Base-by-base conservation (phyloP, 306 rosid genomes). In the Vicia sativa region DNA sequence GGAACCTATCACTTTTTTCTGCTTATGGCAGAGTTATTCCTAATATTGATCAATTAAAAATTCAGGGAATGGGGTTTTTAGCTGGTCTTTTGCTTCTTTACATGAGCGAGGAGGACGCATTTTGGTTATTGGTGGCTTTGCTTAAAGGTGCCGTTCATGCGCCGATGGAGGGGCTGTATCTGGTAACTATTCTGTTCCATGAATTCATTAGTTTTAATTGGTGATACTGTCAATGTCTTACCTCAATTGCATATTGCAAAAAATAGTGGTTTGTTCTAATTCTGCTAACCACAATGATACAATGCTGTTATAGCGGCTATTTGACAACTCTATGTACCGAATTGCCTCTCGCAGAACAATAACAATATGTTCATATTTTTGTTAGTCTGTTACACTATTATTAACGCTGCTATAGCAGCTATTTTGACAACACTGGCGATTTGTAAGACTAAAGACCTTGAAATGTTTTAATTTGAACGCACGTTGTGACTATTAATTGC, bases 51-150 rank as follows among this genome's bases (percentile, higher is more conserved):
- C n/a, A n/a, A n/a, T n/a, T n/a, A n/a, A n/a, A n/a, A n/a, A n/a
- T n/a, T n/a, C n/a, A 92, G 98, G 99, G 99, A 43, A 93, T 93
- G 99, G 97, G 99, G 39, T 93, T 93, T 77, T 76, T 93, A 76
- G 99, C 99, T 0, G 99, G 96, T 68, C 85, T 93, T 10, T 82
- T 93, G 79, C 99, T 93, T 83, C 96, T 93, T 54, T 93, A 93
- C 70, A 93, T 93, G 99, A 88, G 99, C 35, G 99, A 93, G 82
- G 99, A 93, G 74, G 99, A 93, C 73, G 97, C 96, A 9, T 93
- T 93, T 80, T 93, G 99, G 99, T 76, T 93, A 67, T 77, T 93
- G 83, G 99, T 93, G 13, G 99, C 99, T 29, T 80, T 93, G 82
- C 90, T 93, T 35, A 93, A 93, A 79, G 99, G 99, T 52, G 99